Base-by-base conservation (phyloP, 345 rosid species). In the Salix purpurea region DNA sequence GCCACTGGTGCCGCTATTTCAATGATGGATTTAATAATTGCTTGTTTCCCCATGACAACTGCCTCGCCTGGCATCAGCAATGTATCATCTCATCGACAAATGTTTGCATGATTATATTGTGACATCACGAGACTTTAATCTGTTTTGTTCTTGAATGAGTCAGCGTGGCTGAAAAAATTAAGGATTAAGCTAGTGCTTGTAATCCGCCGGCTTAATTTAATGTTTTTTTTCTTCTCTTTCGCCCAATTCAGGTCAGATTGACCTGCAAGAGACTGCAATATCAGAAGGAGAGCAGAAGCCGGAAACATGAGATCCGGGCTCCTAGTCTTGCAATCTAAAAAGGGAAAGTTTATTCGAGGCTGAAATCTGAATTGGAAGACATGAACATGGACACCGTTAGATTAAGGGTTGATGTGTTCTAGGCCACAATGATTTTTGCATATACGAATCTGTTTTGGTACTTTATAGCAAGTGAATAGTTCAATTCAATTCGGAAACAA, bases 181-280 rank as follows among this genome's bases (percentile, higher is more conserved):
- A 58, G 15, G 21, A 54, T 65, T 9, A 21, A 66, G 72, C 13
- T 39, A 72, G 52, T 64, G 50, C 66, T 3, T 26, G 15, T 62
- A 32, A 19, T 5, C n/a, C 12, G 36, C 7, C 7, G 24, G 34
- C 52, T 62, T 37, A 34, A 52, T 24, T 50, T 39, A n/a, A 54
- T 67, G 15, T 24, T 9, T 70, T 62, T 71, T 26, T 34, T 0
- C 69, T 26, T 34, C 74, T 73, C 54, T 46, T 68, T 42, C 8
- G 64, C 54, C 52, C 37, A 40, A 78, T 77, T 66, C 89, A 95
- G 97, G 93, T 78, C 91, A 81, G 83, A 91, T 90, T 39, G 88
- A 93, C 78, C 79, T 95, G 81, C 88, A 87, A 84, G 97, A 88
- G 83, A 72, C 86, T 36, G 84, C 61, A 11, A 83, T 76, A 40